A percentile compares a stretch with the other conserved stretches of the same genome.
Conservation (phyloP, 148 eudicot genomes). For the Silene conica region DNA sequence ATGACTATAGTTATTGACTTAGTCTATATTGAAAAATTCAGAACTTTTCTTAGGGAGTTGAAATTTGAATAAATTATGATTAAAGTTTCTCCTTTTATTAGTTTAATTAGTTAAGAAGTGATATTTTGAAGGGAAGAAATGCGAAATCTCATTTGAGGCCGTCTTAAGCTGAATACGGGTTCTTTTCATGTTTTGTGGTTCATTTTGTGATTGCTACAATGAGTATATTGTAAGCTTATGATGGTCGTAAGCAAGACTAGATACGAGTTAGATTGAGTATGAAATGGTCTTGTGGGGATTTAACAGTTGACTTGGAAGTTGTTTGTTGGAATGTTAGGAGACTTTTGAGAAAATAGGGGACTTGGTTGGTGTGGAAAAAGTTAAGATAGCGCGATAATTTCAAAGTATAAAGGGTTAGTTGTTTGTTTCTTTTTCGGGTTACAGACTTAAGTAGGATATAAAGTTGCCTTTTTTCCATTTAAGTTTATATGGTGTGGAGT, state of each 20-base stretch:
- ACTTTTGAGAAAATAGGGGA: slow-evolving; percentile 3
- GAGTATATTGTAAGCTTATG: too few relatives aligned
- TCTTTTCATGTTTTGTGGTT: too few relatives aligned
- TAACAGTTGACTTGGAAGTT: slow-evolving; percentile 21
- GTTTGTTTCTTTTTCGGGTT: too few relatives aligned
- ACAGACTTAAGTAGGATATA: not conserved
- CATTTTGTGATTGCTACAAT: too few relatives aligned
- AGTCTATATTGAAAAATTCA: not conserved
- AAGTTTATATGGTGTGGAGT: not conserved
- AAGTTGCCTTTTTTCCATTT: not conserved
- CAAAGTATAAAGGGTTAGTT: not conserved
- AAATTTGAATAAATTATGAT: not conserved
- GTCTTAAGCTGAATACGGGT: too few relatives aligned
- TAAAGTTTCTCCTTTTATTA: not conserved
- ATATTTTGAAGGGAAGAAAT: not conserved
- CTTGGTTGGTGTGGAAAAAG: slow-evolving; percentile 1
- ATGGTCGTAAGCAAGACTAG: too few relatives aligned
- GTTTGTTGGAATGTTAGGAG: slow-evolving; percentile 5
- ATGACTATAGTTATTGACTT: slow-evolving; percentile 1
- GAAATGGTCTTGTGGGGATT: slow-evolving; percentile 16
- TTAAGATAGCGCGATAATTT: not conserved
- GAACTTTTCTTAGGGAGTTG: slow-evolving; percentile 1
- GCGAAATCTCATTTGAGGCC: too few relatives aligned
- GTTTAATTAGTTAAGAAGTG: not conserved
- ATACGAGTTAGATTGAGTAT: slow-evolving; percentile 6